A percentile compares a stretch with the other conserved stretches of the same genome.
These are phyloP conservation scores for Agroathelia rolfsii DNA, from an alignment of 1,284 basidiomycete species.

Conservation along the genomic window DNA sequence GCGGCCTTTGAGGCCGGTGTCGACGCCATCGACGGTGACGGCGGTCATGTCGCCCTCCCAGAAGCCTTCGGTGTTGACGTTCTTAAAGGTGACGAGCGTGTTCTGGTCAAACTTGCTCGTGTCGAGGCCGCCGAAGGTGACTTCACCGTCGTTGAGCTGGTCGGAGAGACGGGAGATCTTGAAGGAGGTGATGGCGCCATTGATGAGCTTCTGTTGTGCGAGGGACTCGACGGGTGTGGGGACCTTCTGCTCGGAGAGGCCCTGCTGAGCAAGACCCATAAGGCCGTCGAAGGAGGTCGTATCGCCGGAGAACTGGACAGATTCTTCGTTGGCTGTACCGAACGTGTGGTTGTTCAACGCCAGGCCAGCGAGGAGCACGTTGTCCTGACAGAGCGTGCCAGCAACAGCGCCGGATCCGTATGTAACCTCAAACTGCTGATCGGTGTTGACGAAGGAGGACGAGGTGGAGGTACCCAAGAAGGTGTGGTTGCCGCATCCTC, in stretches of 20 bases:
- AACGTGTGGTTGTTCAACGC: constrained; percentile 55
- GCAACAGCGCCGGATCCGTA: constrained; percentile 71
- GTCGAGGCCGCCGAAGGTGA: constrained; percentile 78
- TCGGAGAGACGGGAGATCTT: constrained; percentile 72
- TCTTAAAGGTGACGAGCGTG: constrained; percentile 47
- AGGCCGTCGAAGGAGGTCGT: constrained; percentile 66
- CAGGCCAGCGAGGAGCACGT: constrained; percentile 61
- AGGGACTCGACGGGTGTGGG: constrained; percentile 72
- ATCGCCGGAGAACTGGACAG: constrained; percentile 48
- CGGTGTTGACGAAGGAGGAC: constrained; percentile 49
- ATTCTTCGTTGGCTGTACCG: constrained; percentile 60
- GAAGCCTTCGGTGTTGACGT: constrained; percentile 60
- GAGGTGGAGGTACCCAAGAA: constrained; percentile 62
- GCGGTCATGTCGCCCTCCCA: constrained; percentile 65
- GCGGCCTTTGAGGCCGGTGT: constrained; percentile 44
- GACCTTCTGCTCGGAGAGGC: constrained; percentile 55
- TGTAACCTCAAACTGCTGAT: constrained; percentile 54
- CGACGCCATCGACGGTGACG: constrained; percentile 46
- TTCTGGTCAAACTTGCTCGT: constrained; percentile 49
- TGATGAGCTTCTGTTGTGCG: constrained; percentile 48
- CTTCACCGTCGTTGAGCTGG: constrained; percentile 67
- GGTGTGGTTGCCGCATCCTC: constrained; percentile 47
- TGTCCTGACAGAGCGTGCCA: constrained; percentile 61
- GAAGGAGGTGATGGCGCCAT: constrained; percentile 67
- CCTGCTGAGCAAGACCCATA: constrained; percentile 71